Percentiles rank a stretch among this genome's conserved stretches.
These are phyloP conservation scores for Fusarium camptoceras DNA, from an alignment of 2,329 filamentous ascomycete genomes.

Conservation along the genomic window DNA sequence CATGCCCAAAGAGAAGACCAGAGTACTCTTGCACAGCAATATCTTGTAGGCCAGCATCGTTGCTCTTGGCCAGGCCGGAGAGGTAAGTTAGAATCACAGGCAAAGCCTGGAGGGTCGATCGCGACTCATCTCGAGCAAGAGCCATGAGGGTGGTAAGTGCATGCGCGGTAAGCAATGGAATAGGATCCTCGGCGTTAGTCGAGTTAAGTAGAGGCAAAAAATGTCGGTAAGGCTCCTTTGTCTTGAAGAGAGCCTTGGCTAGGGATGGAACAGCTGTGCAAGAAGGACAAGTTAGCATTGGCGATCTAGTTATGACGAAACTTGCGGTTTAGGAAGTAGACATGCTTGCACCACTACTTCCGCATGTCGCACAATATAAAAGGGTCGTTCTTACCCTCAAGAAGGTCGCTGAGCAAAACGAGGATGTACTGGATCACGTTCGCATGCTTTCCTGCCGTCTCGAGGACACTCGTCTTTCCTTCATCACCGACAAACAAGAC, in stretches of 20 bases:
- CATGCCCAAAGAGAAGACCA: constrained; percentile 79
- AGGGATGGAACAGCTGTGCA: constrained; percentile 81
- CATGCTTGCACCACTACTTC: constrained; percentile 1
- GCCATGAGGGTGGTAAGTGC: constrained; percentile 85
- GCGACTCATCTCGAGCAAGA: constrained; percentile 70
- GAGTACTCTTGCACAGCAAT: constrained; percentile 96
- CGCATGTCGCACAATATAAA: constrained; percentile 10
- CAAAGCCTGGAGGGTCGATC: constrained; percentile 79
- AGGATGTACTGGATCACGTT: constrained; percentile 97
- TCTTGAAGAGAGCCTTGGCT: constrained; percentile 78
- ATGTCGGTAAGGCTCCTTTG: constrained; percentile 82
- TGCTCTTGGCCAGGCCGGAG: constrained; percentile 82
- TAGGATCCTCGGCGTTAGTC: constrained; percentile 79
- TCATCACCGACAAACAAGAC: constrained; percentile 81
- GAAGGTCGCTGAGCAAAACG: constrained; percentile 86
- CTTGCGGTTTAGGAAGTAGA: constrained; percentile 13
- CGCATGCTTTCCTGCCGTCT: constrained; percentile 84
- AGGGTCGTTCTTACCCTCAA: constrained; percentile 74
- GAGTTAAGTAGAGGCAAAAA: constrained; percentile 88
- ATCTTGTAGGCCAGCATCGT: constrained; percentile 91
- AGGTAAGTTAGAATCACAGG: constrained; percentile 88
- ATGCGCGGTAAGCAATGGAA: constrained; percentile 89
- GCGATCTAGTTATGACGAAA: constrained; percentile 8
- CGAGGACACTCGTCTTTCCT: constrained; percentile 78
- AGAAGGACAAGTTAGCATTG: constrained; percentile 36